Conservation (phyloP, 805 yeast species). For the Kodamaea kakaduensis region DNA sequence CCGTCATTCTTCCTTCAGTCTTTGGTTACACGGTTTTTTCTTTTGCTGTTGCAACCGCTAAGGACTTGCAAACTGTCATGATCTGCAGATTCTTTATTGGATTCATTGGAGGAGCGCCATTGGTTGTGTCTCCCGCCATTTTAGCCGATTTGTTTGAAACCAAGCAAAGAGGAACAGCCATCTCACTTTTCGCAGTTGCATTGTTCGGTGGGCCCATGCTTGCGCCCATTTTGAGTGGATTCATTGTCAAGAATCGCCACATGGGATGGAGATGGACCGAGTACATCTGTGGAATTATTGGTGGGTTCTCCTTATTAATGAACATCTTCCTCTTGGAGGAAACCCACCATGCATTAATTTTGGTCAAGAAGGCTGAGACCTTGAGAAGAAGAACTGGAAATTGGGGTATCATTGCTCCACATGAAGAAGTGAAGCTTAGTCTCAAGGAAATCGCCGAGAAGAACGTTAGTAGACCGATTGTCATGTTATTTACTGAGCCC, state of each 20-base stretch:
- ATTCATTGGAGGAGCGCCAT: slow-evolving; percentile 22
- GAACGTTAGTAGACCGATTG: slow-evolving; percentile 63
- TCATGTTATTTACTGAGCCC: slow-evolving; percentile 67
- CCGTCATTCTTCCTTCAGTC: slow-evolving; percentile 53
- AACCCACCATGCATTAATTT: slow-evolving; percentile 37
- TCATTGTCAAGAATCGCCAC: slow-evolving; percentile 49
- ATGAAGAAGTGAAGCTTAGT: slow-evolving; percentile 28
- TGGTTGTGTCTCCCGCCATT: slow-evolving; percentile 23
- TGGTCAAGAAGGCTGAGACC: slow-evolving; percentile 29
- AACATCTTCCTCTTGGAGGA: slow-evolving; percentile 33
- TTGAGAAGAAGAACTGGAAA: slow-evolving; percentile 38
- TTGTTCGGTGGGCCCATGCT: slow-evolving; percentile 8
- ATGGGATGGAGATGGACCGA: slow-evolving; percentile 85
- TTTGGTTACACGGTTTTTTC: slow-evolving; percentile 57
- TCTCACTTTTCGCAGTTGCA: slow-evolving; percentile 18
- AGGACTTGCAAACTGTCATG: slow-evolving; percentile 22
- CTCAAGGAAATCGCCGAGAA: slow-evolving; percentile 57
- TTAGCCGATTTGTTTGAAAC: slow-evolving; percentile 20
- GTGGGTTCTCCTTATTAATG: slow-evolving; percentile 27
- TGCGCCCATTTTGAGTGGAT: slow-evolving; percentile 51
- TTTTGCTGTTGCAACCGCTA: slow-evolving; percentile 35
- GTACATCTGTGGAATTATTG: slow-evolving; percentile 49
- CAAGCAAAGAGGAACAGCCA: slow-evolving; percentile 19
- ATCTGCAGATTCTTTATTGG: slow-evolving; percentile 23
- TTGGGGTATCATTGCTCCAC: slow-evolving; percentile 39